These are phyloP conservation scores for Rhizoclosmatium globosum DNA, from an alignment of 192 early-diverging fungal genomes.

Conservation along the genomic window DNA sequence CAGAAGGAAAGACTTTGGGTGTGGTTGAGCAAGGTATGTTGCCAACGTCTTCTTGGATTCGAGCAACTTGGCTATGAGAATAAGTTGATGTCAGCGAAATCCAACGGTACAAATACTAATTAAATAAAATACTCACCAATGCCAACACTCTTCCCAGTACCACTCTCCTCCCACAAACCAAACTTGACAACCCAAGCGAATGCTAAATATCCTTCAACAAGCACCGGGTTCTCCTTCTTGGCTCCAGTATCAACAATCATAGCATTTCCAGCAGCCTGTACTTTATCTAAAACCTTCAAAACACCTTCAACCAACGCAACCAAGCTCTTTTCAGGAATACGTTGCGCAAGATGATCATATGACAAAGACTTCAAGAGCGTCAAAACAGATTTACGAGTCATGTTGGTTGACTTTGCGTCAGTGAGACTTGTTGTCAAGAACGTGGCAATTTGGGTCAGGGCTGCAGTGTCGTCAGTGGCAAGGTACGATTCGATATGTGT, in stretches of 20 bases:
- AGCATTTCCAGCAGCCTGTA: conserved; percentile 50
- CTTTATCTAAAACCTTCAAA: conserved; percentile 55
- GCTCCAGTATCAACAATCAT: conserved; percentile 50
- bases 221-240: conserved; percentile 55
- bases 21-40: conserved; percentile 13
- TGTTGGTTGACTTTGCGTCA: conserved; percentile 62
- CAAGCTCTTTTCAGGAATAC: conserved; percentile 21
- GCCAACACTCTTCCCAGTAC: conserved; percentile 13
- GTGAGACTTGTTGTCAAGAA: conserved; percentile 62
- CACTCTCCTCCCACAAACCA: conserved; percentile 26
- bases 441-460: conserved; percentile 52
- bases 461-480: conserved; percentile 45
- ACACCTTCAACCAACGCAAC: conserved; percentile 61
- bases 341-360: conserved; percentile 57
- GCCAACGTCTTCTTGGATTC: conserved; percentile 49
- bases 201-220: conserved; percentile 53
- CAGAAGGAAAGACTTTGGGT: conserved; percentile 74
- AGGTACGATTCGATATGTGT: conserved; percentile 62
- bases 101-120: neutral
- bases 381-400: conserved; percentile 71
- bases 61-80: conserved; percentile 53
- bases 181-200: conserved; percentile 43
- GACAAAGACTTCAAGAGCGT: conserved; percentile 41
- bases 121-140: conserved; percentile 27
- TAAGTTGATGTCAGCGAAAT: conserved; percentile 54